Conservation (phyloP, 225 moss, liverwort and hornwort genomes). For the Thuidium tamariscinum region DNA sequence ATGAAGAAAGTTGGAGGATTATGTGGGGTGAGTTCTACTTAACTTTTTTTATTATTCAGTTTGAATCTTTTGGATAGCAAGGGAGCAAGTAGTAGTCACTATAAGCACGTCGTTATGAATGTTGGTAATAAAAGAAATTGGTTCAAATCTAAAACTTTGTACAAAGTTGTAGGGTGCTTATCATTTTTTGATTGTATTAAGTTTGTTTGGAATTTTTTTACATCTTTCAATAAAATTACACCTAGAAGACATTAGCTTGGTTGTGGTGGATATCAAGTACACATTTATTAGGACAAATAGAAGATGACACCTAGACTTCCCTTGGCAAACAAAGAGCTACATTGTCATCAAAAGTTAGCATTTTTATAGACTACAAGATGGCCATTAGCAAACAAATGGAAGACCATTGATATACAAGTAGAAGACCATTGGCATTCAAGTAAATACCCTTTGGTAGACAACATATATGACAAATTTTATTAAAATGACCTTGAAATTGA, state of each 20-base stretch:
- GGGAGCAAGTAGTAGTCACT: not conserved
- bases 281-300: not conserved
- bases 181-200: not conserved
- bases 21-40: not conserved
- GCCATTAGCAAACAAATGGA: too few species aligned
- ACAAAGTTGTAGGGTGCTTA: accelerated
- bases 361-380: accelerated
- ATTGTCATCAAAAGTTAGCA: not conserved
- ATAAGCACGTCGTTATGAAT: not conserved
- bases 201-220: too few species aligned
- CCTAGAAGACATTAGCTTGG: accelerated
- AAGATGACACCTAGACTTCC: not conserved
- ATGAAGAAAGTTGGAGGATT: too few species aligned
- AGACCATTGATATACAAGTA: accelerated
- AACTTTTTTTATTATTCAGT: accelerated
- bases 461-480: too few species aligned
- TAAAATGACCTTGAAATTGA: too few species aligned
- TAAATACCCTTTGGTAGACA: not conserved
- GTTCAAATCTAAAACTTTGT: not conserved
- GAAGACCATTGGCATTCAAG: not conserved
- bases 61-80: not conserved
- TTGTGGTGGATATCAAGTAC: not conserved
- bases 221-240: not conserved
- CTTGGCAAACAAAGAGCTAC: not conserved
- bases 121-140: not conserved